Percentiles rank a stretch among this genome's conserved stretches.
Evolutionary conservation across 2,329 filamentous ascomycete genomes (phyloP).

Genomic region (Cercospora janseana): DNA sequence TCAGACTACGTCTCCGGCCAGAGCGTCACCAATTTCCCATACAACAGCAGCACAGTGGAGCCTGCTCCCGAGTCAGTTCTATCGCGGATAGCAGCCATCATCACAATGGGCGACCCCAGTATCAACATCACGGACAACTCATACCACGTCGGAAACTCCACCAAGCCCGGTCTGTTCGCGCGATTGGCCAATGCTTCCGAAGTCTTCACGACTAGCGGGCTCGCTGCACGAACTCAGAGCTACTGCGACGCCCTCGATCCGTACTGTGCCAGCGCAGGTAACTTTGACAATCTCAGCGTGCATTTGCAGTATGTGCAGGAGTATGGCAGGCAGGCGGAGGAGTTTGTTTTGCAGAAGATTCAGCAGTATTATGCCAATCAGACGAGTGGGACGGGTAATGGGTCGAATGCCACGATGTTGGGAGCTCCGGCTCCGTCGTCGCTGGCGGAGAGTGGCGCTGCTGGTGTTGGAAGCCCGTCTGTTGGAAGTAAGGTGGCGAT

Average conservation of each 20-base stretch:
- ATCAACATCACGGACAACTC: constrained; percentile 17
- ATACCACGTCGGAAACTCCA: constrained; percentile 26
- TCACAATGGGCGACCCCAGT: constrained; percentile 25
- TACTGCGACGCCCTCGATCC: constrained; percentile 26
- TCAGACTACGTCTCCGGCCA: constrained; percentile 24
- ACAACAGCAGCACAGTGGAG: constrained; percentile 17
- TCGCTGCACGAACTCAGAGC: constrained; percentile 13
- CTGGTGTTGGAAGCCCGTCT: no score
- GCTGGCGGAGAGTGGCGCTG: no score
- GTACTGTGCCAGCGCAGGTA: constrained; percentile 22
- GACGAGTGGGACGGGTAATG: constrained; percentile 10
- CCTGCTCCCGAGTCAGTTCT: constrained; percentile 16
- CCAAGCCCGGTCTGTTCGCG: constrained; percentile 22
- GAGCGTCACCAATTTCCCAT: constrained; percentile 15
- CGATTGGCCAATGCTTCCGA: constrained; percentile 12
- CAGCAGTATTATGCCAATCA: constrained; percentile 9
- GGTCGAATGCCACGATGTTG: neutral
- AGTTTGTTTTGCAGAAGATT: constrained; percentile 22
- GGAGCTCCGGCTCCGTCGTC: no score
- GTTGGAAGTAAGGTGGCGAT: no score
- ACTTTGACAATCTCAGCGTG: constrained; percentile 18
- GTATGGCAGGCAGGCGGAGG: constrained; percentile 18
- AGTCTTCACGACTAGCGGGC: constrained; percentile 13
- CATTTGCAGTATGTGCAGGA: constrained; percentile 23
- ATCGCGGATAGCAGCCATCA: constrained; percentile 16